Conservation (phyloP, 805 yeast genomes). For the Suhomyces sp. region DNA sequence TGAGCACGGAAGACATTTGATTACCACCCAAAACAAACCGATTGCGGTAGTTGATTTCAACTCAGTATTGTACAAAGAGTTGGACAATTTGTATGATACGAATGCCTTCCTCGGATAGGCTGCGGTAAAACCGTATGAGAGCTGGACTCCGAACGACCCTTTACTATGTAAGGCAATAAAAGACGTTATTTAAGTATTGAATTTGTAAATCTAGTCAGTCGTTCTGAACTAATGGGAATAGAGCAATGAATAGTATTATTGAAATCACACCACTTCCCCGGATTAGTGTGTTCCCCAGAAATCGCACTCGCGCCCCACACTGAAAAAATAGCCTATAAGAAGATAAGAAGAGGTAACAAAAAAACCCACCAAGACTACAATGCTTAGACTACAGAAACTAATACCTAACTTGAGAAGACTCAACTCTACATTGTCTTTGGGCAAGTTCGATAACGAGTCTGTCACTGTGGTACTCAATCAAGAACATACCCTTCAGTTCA, state of each 20-base stretch:
- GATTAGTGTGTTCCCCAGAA: neutral
- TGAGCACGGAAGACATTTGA: constrained; percentile 2
- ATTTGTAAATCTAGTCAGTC: neutral
- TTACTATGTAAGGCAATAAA: neutral
- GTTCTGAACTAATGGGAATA: neutral
- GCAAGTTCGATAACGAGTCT: constrained; percentile 19
- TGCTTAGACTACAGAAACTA: neutral
- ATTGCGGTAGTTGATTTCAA: neutral
- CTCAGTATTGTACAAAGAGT: constrained; percentile 1
- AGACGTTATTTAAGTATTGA: neutral
- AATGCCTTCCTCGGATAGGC: neutral
- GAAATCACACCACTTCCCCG: neutral
- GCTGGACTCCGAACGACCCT: neutral
- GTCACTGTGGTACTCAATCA: constrained; percentile 22
- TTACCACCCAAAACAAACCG: neutral
- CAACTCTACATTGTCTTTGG: constrained; percentile 10
- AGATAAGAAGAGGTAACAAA: neutral
- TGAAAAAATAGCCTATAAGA: neutral
- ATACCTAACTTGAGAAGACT: neutral
- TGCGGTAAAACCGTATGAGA: neutral
- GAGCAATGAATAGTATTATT: too few species aligned
- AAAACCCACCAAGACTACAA: neutral
- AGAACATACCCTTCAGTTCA: constrained; percentile 33
- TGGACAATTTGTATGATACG: constrained; percentile 1
- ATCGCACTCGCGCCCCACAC: neutral